These are phyloP conservation scores for Gossypium rotundifolium DNA, from an alignment of 345 rosid genomes.

Conservation along the genomic window DNA sequence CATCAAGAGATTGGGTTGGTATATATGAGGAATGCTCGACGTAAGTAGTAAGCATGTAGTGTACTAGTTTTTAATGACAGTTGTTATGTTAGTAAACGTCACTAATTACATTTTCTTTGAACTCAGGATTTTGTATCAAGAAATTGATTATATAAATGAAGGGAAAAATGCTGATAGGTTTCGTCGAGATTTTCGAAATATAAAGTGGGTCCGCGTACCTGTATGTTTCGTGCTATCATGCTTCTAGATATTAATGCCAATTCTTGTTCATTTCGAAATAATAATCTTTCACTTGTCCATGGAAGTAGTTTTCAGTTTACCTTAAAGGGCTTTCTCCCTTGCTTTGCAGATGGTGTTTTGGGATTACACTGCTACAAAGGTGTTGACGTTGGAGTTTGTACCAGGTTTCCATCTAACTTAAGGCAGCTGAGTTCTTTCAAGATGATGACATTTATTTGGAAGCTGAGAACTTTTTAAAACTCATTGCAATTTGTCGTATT, in stretches of 20 bases:
- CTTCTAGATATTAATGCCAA: conserved; percentile 5
- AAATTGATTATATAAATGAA: conserved; percentile 93
- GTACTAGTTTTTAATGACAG: neutral
- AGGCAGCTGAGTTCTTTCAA: conserved; percentile 11
- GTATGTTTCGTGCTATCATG: conserved; percentile 44
- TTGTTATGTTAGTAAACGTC: neutral
- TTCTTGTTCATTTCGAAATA: neutral
- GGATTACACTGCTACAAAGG: conserved; percentile 91
- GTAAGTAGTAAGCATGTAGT: conserved; percentile 40
- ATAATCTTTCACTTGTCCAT: neutral
- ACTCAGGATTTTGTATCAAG: conserved; percentile 82
- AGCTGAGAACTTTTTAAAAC: neutral
- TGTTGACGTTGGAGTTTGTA: conserved; percentile 92
- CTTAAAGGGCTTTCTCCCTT: conserved; percentile 10
- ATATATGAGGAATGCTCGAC: conserved; percentile 79
- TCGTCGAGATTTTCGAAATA: conserved; percentile 82
- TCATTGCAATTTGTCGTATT: neutral
- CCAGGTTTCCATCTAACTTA: conserved; percentile 60
- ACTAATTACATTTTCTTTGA: conserved; percentile 16
- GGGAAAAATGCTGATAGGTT: conserved; percentile 90
- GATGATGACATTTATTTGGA: neutral
- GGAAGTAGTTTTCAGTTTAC: neutral
- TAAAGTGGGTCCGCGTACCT: conserved; percentile 93
- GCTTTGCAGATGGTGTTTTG: conserved; percentile 69
- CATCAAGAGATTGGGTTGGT: conserved; percentile 82